Conservation (phyloP, 108 stramenopile genomes). For the Parmales sp. region DNA sequence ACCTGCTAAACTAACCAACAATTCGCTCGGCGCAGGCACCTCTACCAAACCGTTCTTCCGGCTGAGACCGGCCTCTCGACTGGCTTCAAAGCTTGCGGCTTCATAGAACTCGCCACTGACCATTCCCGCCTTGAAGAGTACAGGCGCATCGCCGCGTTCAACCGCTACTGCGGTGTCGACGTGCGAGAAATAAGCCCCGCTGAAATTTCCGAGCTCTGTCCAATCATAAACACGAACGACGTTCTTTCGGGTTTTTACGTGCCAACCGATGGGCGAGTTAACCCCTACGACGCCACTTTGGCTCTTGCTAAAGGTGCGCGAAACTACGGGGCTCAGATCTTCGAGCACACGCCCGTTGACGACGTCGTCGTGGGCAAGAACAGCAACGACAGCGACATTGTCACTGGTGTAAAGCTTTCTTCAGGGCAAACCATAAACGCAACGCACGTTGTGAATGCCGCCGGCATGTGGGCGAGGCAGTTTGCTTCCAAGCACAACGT, state of each 20-base stretch:
- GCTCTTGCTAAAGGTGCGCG: constrained; percentile 44
- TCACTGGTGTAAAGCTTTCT: constrained; percentile 31
- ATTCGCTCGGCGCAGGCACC: not conserved
- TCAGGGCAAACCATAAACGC: constrained; percentile 31
- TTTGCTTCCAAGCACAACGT: not conserved
- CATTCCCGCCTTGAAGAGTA: constrained; percentile 47
- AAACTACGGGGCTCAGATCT: constrained; percentile 33
- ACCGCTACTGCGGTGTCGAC: constrained; percentile 54
- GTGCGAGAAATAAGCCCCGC: constrained; percentile 47
- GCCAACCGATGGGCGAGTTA: constrained; percentile 53
- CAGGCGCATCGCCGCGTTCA: constrained; percentile 55
- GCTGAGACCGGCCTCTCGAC: constrained; percentile 38
- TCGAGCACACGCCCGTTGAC: constrained; percentile 27
- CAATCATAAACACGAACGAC: constrained; percentile 34
- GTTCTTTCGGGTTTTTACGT: constrained; percentile 64
- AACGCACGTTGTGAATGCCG: constrained; percentile 56
- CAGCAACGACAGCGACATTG: constrained; percentile 1
- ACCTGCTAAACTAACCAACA: not conserved
- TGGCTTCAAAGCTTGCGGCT: constrained; percentile 53
- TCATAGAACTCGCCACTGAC: constrained; percentile 59
- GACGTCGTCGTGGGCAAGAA: constrained; percentile 10
- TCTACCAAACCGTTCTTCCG: not conserved
- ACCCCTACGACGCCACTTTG: constrained; percentile 62
- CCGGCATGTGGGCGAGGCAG: constrained; percentile 71
- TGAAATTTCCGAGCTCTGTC: constrained; percentile 41